Conservation (phyloP, 495 filamentous ascomycete species). For the Trichocladium antarcticum region DNA sequence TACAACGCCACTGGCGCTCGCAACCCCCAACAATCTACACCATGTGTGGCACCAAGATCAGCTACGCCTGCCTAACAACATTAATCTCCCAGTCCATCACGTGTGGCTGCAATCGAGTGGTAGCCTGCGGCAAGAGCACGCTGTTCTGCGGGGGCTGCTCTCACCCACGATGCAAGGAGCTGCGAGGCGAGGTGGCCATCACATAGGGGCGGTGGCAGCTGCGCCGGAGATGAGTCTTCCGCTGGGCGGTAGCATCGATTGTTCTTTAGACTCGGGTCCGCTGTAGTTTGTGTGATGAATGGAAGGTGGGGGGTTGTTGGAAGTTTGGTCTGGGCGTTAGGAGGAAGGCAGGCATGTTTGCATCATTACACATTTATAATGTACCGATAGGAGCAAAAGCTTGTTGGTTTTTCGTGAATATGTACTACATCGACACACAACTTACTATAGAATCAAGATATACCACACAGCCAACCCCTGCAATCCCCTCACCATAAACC, state of each 20-base stretch:
- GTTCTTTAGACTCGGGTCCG: no score
- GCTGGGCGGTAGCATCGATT: background rate
- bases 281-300: no score
- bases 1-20: background rate
- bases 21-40: background rate
- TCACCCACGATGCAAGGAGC: constrained; percentile 23
- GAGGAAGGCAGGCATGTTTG: no score
- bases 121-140: constrained; percentile 25
- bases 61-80: constrained; percentile 24
- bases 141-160: constrained; percentile 25
- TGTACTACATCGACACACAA: no score
- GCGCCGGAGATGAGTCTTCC: background rate
- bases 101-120: constrained; percentile 17
- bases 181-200: constrained; percentile 17
- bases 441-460: no score
- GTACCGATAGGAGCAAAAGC: no score
- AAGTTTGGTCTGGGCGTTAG: no score
- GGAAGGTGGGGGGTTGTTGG: no score
- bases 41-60: constrained; percentile 27
- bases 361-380: no score
- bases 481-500: no score
- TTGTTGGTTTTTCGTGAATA: no score
- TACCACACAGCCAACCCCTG: no score
- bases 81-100: constrained; percentile 24
- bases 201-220: background rate